Conservation (phyloP, 768 basidiomycete species). For the Tremella mesenterica region DNA sequence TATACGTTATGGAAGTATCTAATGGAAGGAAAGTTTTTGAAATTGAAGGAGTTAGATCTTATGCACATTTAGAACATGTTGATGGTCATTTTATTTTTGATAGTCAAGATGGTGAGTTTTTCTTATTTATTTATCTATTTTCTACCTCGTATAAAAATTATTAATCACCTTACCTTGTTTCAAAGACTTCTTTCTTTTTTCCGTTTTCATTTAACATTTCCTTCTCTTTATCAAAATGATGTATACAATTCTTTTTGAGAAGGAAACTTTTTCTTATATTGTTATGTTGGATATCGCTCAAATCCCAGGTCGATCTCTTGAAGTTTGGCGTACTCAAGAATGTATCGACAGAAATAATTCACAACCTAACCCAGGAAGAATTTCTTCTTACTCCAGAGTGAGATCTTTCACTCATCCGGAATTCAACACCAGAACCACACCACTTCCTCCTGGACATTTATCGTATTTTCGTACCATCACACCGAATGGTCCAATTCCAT, state of each 20-base stretch:
- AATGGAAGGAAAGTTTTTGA: constrained; percentile 13
- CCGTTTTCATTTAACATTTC: no score
- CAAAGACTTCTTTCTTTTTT: no score
- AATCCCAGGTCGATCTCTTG: no score
- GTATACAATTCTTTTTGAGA: no score
- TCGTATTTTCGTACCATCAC: constrained; percentile 18
- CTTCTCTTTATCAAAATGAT: no score
- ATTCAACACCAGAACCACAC: background rate
- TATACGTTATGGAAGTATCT: constrained; percentile 16
- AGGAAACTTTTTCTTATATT: constrained; percentile 1
- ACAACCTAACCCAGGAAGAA: no score
- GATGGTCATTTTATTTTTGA: constrained; percentile 32
- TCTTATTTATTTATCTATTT: background rate
- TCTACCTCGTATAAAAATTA: constrained; percentile 1
- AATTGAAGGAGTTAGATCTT: constrained; percentile 8
- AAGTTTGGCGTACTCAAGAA: constrained; percentile 26
- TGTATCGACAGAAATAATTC: no score
- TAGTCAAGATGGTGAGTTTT: constrained; percentile 13
- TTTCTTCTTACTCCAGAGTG: background rate
- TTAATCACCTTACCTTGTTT: no score
- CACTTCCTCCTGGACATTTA: constrained; percentile 26
- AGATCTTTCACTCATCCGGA: background rate
- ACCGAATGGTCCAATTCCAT: constrained; percentile 22
- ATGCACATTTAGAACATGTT: constrained; percentile 28
- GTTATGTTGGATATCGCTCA: no score